Evolutionary conservation across 2,329 filamentous ascomycete species (phyloP), one percentile per base, ranked within the genome.

Genomic region (Calcarisporium arbuscula): DNA sequence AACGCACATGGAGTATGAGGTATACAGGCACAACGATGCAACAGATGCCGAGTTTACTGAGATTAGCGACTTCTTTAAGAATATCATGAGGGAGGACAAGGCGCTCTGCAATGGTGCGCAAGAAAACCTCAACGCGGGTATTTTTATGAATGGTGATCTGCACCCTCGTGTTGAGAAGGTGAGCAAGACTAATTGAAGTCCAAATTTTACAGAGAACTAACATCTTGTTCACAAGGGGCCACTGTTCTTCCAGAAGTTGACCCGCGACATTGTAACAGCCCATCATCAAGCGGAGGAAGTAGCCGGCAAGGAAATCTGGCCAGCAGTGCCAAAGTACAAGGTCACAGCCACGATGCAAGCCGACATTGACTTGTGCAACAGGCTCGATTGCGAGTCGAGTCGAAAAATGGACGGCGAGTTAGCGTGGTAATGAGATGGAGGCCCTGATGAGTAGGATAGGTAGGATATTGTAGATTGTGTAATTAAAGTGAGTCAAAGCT

Each of bases 71-170:
- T 67, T 72, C 35, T 74, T 70, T 56, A 67, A 68, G 43, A 67
- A 67, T 32, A 62, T 74, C 36, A 64, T 72, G 52, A 50, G 51
- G 10, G 70, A 74, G 41, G 70, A 74, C 52, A 72, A 72, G 42
- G 54, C 60, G 0, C 60, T 74, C 1, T 72, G 68, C 48, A 57
- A 67, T 32, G 57, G 53, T 1, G 63, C 69, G 2, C 69, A 73
- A 42, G 53, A 58, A 39, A 74, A 74, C 50, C 55, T 74, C 40
- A 65, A 68, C 38, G 56, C 61, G 1, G 69, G 68, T 2, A 59
- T 72, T 15, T 73, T 69, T 40, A 49, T 70, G 47, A 70, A 66
- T 42, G 70, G 70, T 36, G 64, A 71, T 44, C 51, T 72, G 37
- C 70, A 74, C 43, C 68, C 70, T 1, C 54, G 63, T n/a, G 62